A percentile compares a stretch with the other conserved stretches of the same genome.
These are phyloP conservation scores for Hirschioporus abietinus DNA, from an alignment of 768 basidiomycete genomes.

Conservation along the genomic window DNA sequence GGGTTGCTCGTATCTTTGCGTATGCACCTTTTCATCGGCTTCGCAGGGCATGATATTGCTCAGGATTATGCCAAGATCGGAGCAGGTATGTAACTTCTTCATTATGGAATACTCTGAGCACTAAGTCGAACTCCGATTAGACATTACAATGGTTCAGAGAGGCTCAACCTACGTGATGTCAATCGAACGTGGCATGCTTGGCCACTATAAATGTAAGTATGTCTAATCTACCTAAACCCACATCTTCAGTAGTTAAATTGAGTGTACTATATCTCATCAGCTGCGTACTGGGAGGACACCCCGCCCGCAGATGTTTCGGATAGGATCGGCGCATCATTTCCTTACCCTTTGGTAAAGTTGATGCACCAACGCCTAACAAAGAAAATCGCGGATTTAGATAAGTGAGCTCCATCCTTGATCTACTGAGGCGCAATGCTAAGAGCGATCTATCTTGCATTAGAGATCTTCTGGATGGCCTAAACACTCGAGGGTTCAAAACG, in stretches of 20 bases:
- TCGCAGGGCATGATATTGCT: constrained; percentile 41
- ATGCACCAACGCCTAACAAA: constrained; percentile 28
- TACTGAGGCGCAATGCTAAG: constrained; percentile 13
- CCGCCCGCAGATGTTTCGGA: constrained; percentile 45
- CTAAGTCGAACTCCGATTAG: constrained; percentile 21
- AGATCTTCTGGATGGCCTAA: constrained; percentile 33
- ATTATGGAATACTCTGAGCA: neutral
- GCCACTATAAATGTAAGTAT: constrained; percentile 19
- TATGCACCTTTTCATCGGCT: neutral
- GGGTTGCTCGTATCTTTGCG: neutral
- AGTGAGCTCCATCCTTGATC: constrained; percentile 12
- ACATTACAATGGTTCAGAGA: constrained; percentile 57
- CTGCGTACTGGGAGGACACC: constrained; percentile 39
- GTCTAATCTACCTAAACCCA: constrained; percentile 6
- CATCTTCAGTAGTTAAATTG: neutral
- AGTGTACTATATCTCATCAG: constrained; percentile 15
- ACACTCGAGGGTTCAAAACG: constrained; percentile 30
- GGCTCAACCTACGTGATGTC: constrained; percentile 43
- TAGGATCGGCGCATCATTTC: constrained; percentile 44
- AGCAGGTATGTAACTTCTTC: constrained; percentile 29
- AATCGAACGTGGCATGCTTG: constrained; percentile 31
- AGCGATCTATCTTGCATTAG: constrained; percentile 15
- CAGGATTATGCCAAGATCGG: constrained; percentile 41
- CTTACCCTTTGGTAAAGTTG: constrained; percentile 20
- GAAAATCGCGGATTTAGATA: constrained; percentile 27